Conservation (phyloP, 1,139 yeast genomes). For the Zygosaccharomyces sapae region DNA sequence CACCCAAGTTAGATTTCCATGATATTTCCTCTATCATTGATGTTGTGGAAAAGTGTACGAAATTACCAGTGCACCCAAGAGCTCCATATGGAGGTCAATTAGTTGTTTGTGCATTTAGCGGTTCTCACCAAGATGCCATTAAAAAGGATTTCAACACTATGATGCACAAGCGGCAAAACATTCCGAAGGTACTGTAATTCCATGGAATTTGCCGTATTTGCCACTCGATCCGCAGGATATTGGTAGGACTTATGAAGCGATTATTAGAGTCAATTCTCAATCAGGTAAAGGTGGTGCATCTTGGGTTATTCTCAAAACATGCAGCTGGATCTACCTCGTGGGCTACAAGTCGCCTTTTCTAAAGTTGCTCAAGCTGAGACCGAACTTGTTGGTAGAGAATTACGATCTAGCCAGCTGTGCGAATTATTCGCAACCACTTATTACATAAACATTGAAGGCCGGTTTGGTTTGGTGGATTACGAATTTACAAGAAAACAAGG, state of each 20-base stretch:
- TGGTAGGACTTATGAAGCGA: conserved; percentile 96
- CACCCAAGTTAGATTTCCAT: conserved; percentile 82
- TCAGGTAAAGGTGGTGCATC: conserved; percentile 99
- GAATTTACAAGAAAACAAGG: conserved; percentile 40
- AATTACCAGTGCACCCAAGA: conserved; percentile 87
- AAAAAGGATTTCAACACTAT: conserved; percentile 75
- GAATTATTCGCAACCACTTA: conserved; percentile 62
- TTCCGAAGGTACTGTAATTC: conserved; percentile 42
- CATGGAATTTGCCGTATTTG: conserved; percentile 87
- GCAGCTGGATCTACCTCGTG: conserved; percentile 90
- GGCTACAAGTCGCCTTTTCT: conserved; percentile 85
- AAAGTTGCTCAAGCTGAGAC: conserved; percentile 77
- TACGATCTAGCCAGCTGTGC: conserved; percentile 71
- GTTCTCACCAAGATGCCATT: conserved; percentile 97
- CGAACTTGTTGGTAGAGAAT: conserved; percentile 79
- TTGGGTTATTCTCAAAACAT: conserved; percentile 87
- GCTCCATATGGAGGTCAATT: conserved; percentile 97
- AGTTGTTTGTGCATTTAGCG: conserved; percentile 94
- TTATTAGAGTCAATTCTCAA: conserved; percentile 95
- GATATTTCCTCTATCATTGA: conserved; percentile 79
- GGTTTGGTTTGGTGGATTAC: conserved; percentile 49
- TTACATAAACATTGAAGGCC: conserved; percentile 47
- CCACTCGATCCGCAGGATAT: conserved; percentile 95
- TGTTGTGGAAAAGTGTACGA: conserved; percentile 88
- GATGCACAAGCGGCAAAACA: conserved; percentile 51